A percentile compares a stretch with the other conserved stretches of the same genome.
phyloP scores from a whole-genome alignment of 164 flowering plant species.

The Liquidambar formosana region DNA sequence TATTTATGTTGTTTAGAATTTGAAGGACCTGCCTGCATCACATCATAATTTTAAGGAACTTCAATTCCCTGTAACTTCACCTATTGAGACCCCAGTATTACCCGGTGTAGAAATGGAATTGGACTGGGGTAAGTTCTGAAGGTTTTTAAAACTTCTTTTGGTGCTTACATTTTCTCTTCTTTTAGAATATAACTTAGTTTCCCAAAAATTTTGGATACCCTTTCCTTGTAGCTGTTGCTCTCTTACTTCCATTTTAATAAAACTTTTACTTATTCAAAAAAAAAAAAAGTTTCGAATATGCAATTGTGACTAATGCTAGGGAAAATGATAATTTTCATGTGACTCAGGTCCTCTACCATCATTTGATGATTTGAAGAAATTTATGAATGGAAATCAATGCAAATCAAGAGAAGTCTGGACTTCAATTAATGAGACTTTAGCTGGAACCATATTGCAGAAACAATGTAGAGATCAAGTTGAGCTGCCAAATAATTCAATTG shows the following conservation, averaged over 20 bases:
- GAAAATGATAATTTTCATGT: slow-evolving; percentile 21
- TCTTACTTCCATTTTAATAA: no score
- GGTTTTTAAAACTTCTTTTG: background rate
- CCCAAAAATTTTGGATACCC: background rate
- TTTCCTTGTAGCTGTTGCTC: no score
- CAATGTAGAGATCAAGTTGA: slow-evolving; percentile 13
- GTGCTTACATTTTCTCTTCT: background rate
- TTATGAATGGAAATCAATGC: slow-evolving; percentile 29
- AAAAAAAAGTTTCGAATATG: slow-evolving; percentile 3
- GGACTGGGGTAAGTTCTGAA: slow-evolving; percentile 59
- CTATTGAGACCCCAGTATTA: slow-evolving; percentile 41
- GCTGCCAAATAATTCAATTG: slow-evolving; percentile 9
- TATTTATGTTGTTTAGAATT: slow-evolving; percentile 31
- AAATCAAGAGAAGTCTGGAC: slow-evolving; percentile 40
- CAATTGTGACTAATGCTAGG: background rate
- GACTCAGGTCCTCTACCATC: slow-evolving; percentile 60
- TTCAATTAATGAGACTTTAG: slow-evolving; percentile 40
- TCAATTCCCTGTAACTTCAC: slow-evolving; percentile 36
- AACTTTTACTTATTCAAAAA: no score
- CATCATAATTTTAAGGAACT: slow-evolving; percentile 54
- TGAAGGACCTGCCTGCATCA: slow-evolving; percentile 58
- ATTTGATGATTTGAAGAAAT: slow-evolving; percentile 54
- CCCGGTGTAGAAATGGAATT: slow-evolving; percentile 33
- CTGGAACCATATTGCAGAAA: slow-evolving; percentile 34
- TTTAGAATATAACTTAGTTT: background rate